Evolutionary conservation across 2,329 filamentous ascomycete species (phyloP).

Genomic region (Colletotrichum theobromicola): DNA sequence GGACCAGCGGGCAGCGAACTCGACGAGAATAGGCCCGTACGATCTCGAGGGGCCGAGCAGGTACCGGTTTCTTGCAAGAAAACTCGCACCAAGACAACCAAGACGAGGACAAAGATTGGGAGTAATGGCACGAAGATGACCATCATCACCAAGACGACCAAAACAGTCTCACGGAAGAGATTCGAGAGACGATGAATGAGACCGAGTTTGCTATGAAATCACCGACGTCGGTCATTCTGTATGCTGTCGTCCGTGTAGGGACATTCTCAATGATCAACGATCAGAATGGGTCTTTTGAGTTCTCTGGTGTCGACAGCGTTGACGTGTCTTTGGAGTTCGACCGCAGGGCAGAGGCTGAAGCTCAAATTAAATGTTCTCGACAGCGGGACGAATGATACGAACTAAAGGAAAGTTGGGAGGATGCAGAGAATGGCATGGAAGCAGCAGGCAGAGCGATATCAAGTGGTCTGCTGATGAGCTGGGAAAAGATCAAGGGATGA

Average conservation of each 20-base stretch:
- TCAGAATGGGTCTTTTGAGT: fast-evolving
- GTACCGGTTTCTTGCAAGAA: not conserved
- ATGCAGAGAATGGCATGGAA: not conserved
- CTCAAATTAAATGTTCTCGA: not conserved
- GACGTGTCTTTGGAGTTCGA: fast-evolving
- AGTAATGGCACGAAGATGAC: not conserved
- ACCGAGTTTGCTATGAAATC: not conserved
- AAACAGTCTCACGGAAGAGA: not conserved
- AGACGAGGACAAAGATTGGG: not conserved
- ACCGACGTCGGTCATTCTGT: not conserved
- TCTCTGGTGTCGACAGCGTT: fast-evolving
- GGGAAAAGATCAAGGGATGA: not conserved
- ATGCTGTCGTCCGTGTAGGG: too few relatives aligned
- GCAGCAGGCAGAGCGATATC: not conserved
- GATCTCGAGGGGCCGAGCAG: not conserved
- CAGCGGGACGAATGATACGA: not conserved
- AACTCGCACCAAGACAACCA: not conserved
- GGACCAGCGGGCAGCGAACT: fast-evolving
- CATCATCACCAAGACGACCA: not conserved
- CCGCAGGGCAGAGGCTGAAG: not conserved
- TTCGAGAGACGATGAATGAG: not conserved
- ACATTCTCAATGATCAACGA: not conserved
- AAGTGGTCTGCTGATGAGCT: not conserved
- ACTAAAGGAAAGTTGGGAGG: not conserved
- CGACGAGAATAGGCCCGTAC: fast-evolving